A percentile compares a stretch with the other conserved stretches of the same genome.
phyloP scores from a whole-genome alignment of 768 basidiomycete species.

The Boletus rex-veris region DNA sequence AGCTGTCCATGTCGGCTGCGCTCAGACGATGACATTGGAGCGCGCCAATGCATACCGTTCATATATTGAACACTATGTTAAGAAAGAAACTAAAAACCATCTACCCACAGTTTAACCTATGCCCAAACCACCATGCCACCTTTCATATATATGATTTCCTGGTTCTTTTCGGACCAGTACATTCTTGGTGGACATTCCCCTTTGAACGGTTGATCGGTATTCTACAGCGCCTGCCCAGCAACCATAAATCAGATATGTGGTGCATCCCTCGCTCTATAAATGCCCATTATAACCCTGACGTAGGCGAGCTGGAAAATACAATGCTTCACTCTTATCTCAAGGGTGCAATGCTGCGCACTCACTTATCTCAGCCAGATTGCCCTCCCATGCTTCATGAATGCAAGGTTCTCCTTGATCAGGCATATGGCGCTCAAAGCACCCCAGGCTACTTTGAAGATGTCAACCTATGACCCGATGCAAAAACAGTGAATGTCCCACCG shows the following conservation, averaged over 20 bases:
- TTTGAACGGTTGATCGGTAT: constrained; percentile 22
- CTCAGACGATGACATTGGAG: constrained; percentile 6
- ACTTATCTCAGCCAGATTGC: constrained; percentile 18
- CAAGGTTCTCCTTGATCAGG: constrained; percentile 18
- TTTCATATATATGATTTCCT: constrained; percentile 34
- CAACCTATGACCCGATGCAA: no score
- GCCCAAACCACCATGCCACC: constrained; percentile 32
- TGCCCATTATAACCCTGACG: neutral
- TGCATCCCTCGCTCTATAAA: no score
- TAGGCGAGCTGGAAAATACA: constrained; percentile 10
- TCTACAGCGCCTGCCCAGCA: constrained; percentile 19
- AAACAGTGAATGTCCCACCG: no score
- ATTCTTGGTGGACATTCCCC: constrained; percentile 31
- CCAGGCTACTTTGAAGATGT: no score
- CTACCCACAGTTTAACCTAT: constrained; percentile 13
- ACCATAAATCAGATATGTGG: constrained; percentile 38
- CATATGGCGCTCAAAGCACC: neutral
- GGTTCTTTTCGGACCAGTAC: constrained; percentile 35
- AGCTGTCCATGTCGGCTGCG: constrained; percentile 22
- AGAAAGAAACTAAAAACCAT: constrained; percentile 18
- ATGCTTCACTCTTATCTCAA: constrained; percentile 15
- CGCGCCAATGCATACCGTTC: constrained; percentile 10
- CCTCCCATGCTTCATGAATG: constrained; percentile 11
- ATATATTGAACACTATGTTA: constrained; percentile 21
- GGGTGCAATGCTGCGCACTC: constrained; percentile 9